Base-by-base conservation (phyloP, 306 rosid genomes). In the Hippophae tibetana region DNA sequence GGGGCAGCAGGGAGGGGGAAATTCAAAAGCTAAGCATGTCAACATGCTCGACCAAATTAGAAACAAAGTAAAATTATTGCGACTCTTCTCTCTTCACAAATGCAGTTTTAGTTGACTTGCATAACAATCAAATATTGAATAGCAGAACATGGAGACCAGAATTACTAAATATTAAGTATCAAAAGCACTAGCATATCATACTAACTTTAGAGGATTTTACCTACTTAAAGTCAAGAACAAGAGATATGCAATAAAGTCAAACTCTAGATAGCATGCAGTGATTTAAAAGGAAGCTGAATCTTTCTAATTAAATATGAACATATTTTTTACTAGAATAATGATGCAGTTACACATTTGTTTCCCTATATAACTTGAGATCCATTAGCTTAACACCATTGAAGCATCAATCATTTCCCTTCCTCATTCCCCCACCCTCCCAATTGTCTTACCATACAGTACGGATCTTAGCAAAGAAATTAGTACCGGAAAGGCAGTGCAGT, bases 401-500 rank as follows among this genome's bases (percentile, higher is more conserved):
- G 14, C 13, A 49, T 11, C 26, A 49, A 49, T 12, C 13, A 13
- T 49, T 2, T 31, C 38, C 38, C 5, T 31, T 31, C 38, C 38
- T 31, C 38, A 31, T 2, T 1, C 38, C 38, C 38, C 38, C 38
- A 31, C 38, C 38, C 38, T 31, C 38, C 38, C 38, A 31, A 2
- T 31, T 31, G 38, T 31, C 38, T 31, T 49, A 14, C 53, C 53
- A 49, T 5, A 73, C 13, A 44, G 51, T 41, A 52, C 62, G 10
- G 56, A 55, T 55, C 55, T 23, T 52, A 61, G 57, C 31, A 54
- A 71, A 43, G 60, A 57, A 43, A 62, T n/a, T 40, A 49, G 52
- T 80, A 90, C 97, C 94, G 86, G 26, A 58, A 12, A 31, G 83
- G 87, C 53, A 74, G 77, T n/a, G 65, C 70, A 55, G 84, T 25